A percentile compares a stretch with the other conserved stretches of the same genome.
Conservation (phyloP, 495 filamentous ascomycete genomes). For the Podospora bellae-mahoneyi region DNA sequence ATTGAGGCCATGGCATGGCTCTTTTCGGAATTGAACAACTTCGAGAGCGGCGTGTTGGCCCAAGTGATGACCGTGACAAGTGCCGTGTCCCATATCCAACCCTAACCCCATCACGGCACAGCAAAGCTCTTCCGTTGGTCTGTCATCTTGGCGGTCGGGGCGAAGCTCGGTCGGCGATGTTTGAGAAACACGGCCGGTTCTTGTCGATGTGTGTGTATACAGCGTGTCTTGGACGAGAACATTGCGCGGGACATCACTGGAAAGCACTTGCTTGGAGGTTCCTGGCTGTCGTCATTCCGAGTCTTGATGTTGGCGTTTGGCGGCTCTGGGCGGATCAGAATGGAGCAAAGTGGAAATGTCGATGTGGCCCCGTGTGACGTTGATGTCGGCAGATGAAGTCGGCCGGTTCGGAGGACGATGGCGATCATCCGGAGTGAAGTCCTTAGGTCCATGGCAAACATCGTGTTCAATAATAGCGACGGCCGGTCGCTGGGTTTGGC, state of each 20-base stretch:
- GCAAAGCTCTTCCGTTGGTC: neutral
- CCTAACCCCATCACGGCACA: conserved; percentile 3
- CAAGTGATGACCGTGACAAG: neutral
- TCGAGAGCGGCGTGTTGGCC: neutral
- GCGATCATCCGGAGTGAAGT: neutral
- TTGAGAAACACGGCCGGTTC: neutral
- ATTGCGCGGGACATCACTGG: neutral
- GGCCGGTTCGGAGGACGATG: neutral
- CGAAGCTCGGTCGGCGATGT: neutral
- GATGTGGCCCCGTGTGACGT: neutral
- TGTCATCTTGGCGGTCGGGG: conserved; percentile 3
- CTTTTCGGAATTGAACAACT: neutral
- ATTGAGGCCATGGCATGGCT: neutral
- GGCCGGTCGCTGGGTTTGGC: neutral
- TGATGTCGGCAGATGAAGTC: neutral
- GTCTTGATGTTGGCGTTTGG: neutral
- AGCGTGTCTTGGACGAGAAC: neutral
- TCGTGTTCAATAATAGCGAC: neutral
- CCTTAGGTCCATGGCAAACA: neutral
- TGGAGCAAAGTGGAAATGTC: neutral
- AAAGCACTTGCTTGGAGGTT: neutral
- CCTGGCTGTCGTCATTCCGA: neutral
- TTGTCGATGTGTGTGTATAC: neutral
- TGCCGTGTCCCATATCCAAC: neutral
- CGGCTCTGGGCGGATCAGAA: neutral